phyloP scores from a whole-genome alignment of 805 yeast genomes.

The Saccharomyces eubayanus region DNA sequence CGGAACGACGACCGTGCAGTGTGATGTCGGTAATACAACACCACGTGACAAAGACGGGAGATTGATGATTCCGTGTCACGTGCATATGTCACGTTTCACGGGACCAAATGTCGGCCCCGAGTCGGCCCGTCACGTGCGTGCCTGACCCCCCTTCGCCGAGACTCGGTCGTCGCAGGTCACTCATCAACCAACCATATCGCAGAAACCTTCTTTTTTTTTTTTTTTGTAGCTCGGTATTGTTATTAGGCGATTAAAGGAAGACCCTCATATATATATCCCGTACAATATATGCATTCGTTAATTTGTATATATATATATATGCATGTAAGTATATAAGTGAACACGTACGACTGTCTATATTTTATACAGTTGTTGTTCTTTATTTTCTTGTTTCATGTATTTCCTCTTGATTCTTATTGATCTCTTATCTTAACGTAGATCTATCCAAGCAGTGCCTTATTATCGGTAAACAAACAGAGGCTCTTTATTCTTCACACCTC shows the following conservation, averaged over 20 bases:
- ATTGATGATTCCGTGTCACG: not conserved
- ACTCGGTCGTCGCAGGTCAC: not conserved
- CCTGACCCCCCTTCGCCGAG: not conserved
- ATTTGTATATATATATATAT: not conserved
- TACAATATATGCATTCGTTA: not conserved
- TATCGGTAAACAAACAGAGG: not conserved
- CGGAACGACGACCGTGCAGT: not conserved
- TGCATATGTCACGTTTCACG: not conserved
- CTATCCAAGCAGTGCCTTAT: not conserved
- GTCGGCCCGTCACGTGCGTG: not conserved
- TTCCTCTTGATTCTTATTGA: not conserved
- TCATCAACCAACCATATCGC: not conserved
- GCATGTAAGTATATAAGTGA: not conserved
- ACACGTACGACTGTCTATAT: not conserved
- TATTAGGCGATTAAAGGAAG: not conserved
- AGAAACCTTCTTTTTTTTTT: not conserved
- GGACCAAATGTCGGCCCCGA: not conserved
- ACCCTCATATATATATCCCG: not conserved
- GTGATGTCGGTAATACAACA: not conserved
- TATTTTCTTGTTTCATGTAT: not conserved
- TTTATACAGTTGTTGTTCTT: not conserved
- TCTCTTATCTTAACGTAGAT: not conserved
- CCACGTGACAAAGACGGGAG: not conserved
- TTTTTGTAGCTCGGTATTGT: not conserved
- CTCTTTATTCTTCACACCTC: not conserved